phyloP scores from a whole-genome alignment of 352 stramenopile species.

The Phytophthora pluvialis region DNA sequence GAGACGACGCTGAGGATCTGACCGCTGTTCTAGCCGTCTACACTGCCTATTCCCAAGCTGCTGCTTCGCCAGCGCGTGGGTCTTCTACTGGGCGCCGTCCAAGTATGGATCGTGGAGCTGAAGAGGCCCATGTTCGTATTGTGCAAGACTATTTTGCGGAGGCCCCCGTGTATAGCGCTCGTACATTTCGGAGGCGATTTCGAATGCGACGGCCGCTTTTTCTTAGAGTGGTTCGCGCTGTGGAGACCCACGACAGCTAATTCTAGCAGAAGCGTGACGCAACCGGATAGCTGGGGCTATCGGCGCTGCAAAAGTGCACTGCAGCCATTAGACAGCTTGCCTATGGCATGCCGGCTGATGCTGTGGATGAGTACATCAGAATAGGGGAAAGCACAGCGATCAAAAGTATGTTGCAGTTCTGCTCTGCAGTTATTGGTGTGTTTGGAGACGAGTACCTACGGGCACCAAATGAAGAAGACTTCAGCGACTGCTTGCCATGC shows the following conservation, averaged over 20 bases:
- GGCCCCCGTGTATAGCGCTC: neutral
- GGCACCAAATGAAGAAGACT: neutral
- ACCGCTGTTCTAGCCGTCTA: too few relatives aligned
- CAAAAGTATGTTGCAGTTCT: conserved; percentile 1
- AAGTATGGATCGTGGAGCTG: neutral
- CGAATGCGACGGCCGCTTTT: neutral
- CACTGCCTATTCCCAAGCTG: too few relatives aligned
- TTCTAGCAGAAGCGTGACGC: conserved; percentile 1
- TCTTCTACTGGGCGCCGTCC: too few relatives aligned
- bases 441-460: conserved; percentile 11
- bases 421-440: neutral
- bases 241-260: neutral
- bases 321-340: conserved; percentile 6
- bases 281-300: conserved; percentile 3
- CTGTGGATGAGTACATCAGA: conserved; percentile 4
- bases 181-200: neutral
- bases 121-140: neutral
- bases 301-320: conserved; percentile 11
- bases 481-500: neutral
- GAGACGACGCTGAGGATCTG: too few relatives aligned
- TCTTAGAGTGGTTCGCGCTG: neutral
- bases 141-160: neutral
- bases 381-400: conserved; percentile 8
- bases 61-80: too few relatives aligned
- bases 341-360: conserved; percentile 9